Conservation (phyloP, 2,329 filamentous ascomycete species). For the Apiospora kogelbergensis region DNA sequence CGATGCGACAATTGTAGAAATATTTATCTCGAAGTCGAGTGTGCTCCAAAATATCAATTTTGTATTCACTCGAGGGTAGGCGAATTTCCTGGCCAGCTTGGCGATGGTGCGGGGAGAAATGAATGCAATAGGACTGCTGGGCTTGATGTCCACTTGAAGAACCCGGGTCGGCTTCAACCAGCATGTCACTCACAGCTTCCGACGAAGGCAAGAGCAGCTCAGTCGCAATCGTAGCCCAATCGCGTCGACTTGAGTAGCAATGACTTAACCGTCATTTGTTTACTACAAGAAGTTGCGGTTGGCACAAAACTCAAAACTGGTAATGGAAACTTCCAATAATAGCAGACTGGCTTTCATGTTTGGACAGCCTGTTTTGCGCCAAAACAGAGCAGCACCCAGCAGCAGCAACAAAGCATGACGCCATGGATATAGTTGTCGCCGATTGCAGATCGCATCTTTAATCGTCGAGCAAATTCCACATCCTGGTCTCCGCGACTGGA, state of each 20-base stretch:
- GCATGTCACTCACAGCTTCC: neutral
- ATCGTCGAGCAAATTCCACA: neutral
- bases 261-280: neutral
- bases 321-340: neutral
- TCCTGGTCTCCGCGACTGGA: neutral
- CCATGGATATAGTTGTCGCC: neutral
- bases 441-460: neutral
- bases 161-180: neutral
- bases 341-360: neutral
- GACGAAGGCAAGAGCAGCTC: neutral
- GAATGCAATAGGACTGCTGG: neutral
- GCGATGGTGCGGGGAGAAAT: neutral
- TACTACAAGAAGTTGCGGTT: neutral
- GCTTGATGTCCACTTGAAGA: neutral
- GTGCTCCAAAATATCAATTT: constrained; percentile 21
- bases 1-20: neutral
- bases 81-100: neutral
- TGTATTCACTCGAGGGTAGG: constrained; percentile 6
- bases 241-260: neutral
- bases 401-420: too few relatives aligned
- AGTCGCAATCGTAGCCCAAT: neutral
- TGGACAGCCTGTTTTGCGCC: too few relatives aligned
- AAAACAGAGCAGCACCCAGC: neutral
- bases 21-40: constrained; percentile 9
- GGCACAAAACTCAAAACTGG: neutral